Evolutionary conservation across 2,329 filamentous ascomycete genomes (phyloP).

Genomic region (Phaeosphaeriaceae sp.): DNA sequence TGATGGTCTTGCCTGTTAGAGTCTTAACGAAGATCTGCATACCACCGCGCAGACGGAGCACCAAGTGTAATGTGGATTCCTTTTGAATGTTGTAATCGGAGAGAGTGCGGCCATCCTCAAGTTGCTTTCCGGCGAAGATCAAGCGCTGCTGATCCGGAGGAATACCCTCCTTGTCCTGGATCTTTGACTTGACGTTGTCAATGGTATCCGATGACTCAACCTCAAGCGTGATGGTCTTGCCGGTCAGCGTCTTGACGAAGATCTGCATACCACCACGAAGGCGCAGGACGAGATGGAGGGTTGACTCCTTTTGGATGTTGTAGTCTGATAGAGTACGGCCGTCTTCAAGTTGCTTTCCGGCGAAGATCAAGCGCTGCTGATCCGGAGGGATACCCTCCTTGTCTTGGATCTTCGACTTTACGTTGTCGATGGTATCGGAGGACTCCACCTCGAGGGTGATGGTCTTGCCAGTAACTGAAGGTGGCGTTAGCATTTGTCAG

Average conservation of each 20-base stretch:
- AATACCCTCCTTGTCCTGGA: slow-evolving; percentile 97
- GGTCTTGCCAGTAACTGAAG: slow-evolving; percentile 61
- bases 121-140: slow-evolving; percentile 95
- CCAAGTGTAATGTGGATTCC: slow-evolving; percentile 83
- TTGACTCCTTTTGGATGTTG: slow-evolving; percentile 68
- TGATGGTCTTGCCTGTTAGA: slow-evolving; percentile 87
- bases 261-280: slow-evolving; percentile 70
- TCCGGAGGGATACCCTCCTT: slow-evolving; percentile 66
- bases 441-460: slow-evolving; percentile 55
- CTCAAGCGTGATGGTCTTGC: slow-evolving; percentile 71
- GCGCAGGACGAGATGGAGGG: slow-evolving; percentile 76
- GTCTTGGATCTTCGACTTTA: slow-evolving; percentile 59
- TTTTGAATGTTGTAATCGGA: slow-evolving; percentile 97
- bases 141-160: slow-evolving; percentile 94
- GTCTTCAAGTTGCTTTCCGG: slow-evolving; percentile 64
- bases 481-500: slow-evolving; percentile 37
- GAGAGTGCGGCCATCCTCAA: slow-evolving; percentile 91
- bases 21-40: slow-evolving; percentile 66
- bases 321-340: slow-evolving; percentile 62
- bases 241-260: slow-evolving; percentile 67
- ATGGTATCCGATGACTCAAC: slow-evolving; percentile 82
- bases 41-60: slow-evolving; percentile 86
- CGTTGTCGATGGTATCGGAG: slow-evolving; percentile 50
- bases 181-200: slow-evolving; percentile 96
- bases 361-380: slow-evolving; percentile 65